phyloP scores from a whole-genome alignment of 108 stramenopile genomes.

The Nitzschia sp. region DNA sequence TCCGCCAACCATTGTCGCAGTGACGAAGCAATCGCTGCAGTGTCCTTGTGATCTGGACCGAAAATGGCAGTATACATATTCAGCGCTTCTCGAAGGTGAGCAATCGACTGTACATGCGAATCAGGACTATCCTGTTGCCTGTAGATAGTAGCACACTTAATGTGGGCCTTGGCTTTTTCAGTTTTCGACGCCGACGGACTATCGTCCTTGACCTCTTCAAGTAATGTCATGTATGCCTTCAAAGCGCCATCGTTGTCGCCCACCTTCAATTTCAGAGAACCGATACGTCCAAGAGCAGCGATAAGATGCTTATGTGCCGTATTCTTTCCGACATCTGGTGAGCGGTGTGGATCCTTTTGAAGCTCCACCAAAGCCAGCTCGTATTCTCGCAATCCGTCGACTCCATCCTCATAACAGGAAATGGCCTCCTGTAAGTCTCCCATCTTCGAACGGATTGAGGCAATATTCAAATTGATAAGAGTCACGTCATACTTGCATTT shows the following conservation, averaged over 20 bases:
- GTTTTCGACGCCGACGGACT: constrained; percentile 75
- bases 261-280: constrained; percentile 77
- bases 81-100: constrained; percentile 78
- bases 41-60: constrained; percentile 82
- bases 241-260: constrained; percentile 77
- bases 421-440: constrained; percentile 74
- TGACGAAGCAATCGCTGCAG: constrained; percentile 79
- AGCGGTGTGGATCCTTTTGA: constrained; percentile 31
- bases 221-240: constrained; percentile 65
- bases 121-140: constrained; percentile 62
- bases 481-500: constrained; percentile 86
- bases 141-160: constrained; percentile 87
- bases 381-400: constrained; percentile 71
- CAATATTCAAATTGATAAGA: constrained; percentile 85
- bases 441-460: constrained; percentile 84
- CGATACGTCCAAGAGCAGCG: constrained; percentile 80
- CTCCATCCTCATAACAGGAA: constrained; percentile 74
- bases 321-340: constrained; percentile 51
- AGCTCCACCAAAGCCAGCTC: constrained; percentile 63
- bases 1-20: constrained; percentile 80
- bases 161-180: constrained; percentile 85
- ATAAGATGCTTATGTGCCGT: constrained; percentile 84
- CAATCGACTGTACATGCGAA: constrained; percentile 67
- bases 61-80: constrained; percentile 85
- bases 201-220: constrained; percentile 69